phyloP scores from a whole-genome alignment of 306 rosid species.

The Sicyos edulis region DNA sequence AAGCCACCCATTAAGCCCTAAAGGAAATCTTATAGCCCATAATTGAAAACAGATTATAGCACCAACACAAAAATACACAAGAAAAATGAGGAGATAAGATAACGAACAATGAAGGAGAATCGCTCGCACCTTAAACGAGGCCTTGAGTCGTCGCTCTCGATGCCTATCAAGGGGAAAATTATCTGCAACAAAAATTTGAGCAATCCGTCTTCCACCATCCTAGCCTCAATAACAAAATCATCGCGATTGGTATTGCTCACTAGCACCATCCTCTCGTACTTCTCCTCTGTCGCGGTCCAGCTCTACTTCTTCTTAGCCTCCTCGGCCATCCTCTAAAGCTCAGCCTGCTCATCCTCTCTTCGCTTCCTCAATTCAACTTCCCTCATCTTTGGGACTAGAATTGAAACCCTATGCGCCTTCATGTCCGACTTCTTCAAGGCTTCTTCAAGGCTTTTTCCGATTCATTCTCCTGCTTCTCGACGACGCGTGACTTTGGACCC shows the following conservation, averaged over 20 bases:
- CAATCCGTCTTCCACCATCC: conserved; percentile 74
- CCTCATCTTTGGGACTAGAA: conserved; percentile 83
- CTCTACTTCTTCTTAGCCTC: conserved; percentile 55
- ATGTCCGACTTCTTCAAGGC: conserved; percentile 64
- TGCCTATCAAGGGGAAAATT: conserved; percentile 69
- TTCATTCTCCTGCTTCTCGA: conserved; percentile 88
- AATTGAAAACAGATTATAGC: not conserved
- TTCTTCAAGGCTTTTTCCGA: conserved; percentile 73
- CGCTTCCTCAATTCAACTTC: conserved; percentile 60
- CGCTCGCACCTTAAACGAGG: conserved; percentile 66
- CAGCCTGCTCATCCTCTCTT: conserved; percentile 66
- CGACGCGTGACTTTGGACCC: conserved; percentile 56
- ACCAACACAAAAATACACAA: not conserved
- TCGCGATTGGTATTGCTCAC: conserved; percentile 79
- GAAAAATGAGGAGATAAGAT: not conserved
- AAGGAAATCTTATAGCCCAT: not conserved
- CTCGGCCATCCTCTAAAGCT: conserved; percentile 48
- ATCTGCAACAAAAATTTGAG: conserved; percentile 52
- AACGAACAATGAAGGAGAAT: not conserved
- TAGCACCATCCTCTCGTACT: conserved; percentile 79
- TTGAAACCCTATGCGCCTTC: conserved; percentile 65
- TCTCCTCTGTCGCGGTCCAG: conserved; percentile 85
- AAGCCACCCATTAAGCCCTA: not conserved
- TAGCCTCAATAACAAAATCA: conserved; percentile 72
- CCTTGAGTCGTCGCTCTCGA: conserved; percentile 93